Evolutionary conservation across 1,139 yeast species (phyloP).

Genomic region (Candida buenavistaensis): DNA sequence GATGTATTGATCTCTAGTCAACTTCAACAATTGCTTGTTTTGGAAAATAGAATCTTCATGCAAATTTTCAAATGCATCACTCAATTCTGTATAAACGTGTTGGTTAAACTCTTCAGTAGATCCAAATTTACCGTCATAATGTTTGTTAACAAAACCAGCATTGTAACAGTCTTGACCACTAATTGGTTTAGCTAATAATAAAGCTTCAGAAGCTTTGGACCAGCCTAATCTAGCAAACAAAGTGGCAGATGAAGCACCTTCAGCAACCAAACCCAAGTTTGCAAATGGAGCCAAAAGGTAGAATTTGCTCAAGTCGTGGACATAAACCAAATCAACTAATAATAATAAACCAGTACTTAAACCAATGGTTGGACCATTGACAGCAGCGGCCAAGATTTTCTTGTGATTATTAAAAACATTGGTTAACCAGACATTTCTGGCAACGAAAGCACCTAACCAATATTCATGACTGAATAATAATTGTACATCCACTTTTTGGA

Average conservation of each 20-base stretch:
- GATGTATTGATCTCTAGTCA: conserved; percentile 46
- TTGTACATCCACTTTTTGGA: conserved; percentile 22
- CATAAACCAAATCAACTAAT: conserved; percentile 75
- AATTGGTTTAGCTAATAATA: conserved; percentile 69
- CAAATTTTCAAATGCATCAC: conserved; percentile 45
- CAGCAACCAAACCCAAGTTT: conserved; percentile 80
- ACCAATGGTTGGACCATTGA: conserved; percentile 90
- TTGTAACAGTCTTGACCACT: conserved; percentile 56
- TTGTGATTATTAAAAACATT: conserved; percentile 69
- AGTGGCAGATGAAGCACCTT: conserved; percentile 75
- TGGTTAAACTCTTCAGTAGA: conserved; percentile 63
- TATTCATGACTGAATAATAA: conserved; percentile 46
- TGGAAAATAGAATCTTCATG: conserved; percentile 60
- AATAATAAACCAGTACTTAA: conserved; percentile 73
- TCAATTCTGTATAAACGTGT: conserved; percentile 49
- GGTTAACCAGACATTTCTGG: conserved; percentile 71
- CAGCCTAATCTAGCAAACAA: conserved; percentile 71
- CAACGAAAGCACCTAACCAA: conserved; percentile 62
- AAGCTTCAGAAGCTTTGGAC: conserved; percentile 72
- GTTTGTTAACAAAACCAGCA: conserved; percentile 63
- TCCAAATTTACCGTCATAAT: conserved; percentile 42
- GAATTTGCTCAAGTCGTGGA: conserved; percentile 56
- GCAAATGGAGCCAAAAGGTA: conserved; percentile 77
- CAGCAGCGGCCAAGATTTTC: conserved; percentile 71
- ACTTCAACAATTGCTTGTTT: conserved; percentile 59